Conservation (phyloP, 2,329 filamentous ascomycete species). For the Ascochyta fabae region DNA sequence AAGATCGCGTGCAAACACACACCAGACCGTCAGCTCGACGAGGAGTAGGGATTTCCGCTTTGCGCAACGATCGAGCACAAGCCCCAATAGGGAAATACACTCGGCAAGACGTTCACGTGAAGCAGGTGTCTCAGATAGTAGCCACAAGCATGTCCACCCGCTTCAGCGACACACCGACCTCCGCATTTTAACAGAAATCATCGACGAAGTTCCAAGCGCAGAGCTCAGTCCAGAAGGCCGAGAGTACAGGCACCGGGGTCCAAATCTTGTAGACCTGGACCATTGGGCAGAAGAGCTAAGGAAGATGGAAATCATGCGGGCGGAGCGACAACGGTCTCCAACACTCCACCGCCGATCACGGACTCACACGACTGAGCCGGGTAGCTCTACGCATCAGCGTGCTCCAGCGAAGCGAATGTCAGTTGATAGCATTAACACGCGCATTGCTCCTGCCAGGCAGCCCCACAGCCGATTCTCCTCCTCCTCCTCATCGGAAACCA, state of each 20-base stretch:
- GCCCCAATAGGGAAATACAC: neutral
- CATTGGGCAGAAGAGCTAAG: slow-evolving; percentile 16
- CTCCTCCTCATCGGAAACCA: neutral
- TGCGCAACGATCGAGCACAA: neutral
- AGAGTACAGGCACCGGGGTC: slow-evolving; percentile 12
- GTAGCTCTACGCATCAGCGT: neutral
- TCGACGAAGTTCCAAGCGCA: neutral
- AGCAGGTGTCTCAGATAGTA: neutral
- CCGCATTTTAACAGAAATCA: neutral
- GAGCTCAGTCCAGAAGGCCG: slow-evolving; percentile 15
- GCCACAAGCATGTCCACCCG: neutral
- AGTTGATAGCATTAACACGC: neutral
- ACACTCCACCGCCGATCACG: neutral
- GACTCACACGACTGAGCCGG: neutral
- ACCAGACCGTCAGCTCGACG: neutral
- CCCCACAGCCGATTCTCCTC: slow-evolving; percentile 4
- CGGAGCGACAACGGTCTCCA: neutral
- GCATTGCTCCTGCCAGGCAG: neutral
- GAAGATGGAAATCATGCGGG: slow-evolving; percentile 11
- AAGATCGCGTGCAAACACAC: neutral
- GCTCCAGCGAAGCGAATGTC: neutral
- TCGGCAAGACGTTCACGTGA: neutral
- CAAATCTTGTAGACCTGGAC: slow-evolving; percentile 3
- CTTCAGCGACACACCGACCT: slow-evolving; percentile 1
- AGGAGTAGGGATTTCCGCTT: neutral